These are phyloP conservation scores for Claviceps purpurea DNA, from an alignment of 2,329 filamentous ascomycete genomes.

Conservation along the genomic window DNA sequence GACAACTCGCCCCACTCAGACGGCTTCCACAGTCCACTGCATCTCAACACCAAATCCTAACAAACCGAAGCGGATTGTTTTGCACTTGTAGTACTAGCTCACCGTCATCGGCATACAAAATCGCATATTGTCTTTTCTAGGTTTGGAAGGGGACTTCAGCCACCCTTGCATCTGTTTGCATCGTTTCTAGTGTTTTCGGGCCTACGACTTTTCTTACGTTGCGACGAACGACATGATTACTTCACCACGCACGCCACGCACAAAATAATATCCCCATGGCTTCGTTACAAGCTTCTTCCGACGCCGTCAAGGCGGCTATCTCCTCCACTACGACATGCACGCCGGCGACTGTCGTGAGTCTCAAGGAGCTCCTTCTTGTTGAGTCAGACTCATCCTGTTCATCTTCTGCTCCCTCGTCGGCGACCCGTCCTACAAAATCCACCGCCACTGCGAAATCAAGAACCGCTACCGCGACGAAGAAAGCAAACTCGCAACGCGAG, in stretches of 20 bases:
- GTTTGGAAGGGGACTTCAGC: neutral
- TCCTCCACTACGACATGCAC: constrained; percentile 41
- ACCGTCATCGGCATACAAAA: constrained; percentile 10
- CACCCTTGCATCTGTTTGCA: constrained; percentile 2
- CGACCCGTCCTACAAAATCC: constrained; percentile 15
- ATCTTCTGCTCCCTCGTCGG: constrained; percentile 14
- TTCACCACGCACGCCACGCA: constrained; percentile 8
- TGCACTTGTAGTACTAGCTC: constrained; percentile 3
- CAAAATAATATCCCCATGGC: constrained; percentile 24
- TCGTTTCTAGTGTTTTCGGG: constrained; percentile 6
- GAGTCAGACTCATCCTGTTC: constrained; percentile 17
- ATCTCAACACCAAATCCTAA: constrained; percentile 6
- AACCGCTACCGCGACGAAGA: constrained; percentile 9
- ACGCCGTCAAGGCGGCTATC: constrained; percentile 41
- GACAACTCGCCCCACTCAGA: constrained; percentile 17
- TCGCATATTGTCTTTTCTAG: constrained; percentile 12
- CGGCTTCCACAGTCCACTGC: neutral
- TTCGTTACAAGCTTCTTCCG: constrained; percentile 28
- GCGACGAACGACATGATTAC: constrained; percentile 23
- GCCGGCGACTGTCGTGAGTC: constrained; percentile 29
- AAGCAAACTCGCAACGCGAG: constrained; percentile 13
- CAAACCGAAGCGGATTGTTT: constrained; percentile 8
- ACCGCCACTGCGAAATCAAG: constrained; percentile 15
- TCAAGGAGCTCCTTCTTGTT: constrained; percentile 32
- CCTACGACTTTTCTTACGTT: constrained; percentile 4